phyloP scores from a whole-genome alignment of 2,329 filamentous ascomycete species.

The Colletotrichum somersetense region DNA sequence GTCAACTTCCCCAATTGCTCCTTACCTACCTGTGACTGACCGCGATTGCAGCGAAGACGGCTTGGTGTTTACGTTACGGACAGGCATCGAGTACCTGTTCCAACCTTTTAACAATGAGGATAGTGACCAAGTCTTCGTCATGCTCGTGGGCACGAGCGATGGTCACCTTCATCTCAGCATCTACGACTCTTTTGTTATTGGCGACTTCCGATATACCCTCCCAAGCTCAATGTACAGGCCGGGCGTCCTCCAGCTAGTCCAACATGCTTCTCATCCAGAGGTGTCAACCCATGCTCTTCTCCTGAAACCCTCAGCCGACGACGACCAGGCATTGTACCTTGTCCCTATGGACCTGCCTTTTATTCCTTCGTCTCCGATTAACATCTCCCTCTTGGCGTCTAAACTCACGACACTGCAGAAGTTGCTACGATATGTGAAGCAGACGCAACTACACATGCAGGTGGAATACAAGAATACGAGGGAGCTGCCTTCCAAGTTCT shows the following conservation, averaged over 20 bases:
- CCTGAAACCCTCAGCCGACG: conserved; percentile 60
- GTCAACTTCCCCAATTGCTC: conserved; percentile 46
- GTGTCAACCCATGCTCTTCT: conserved; percentile 83
- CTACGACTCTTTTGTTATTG: conserved; percentile 87
- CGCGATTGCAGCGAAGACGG: conserved; percentile 59
- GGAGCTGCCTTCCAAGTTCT: conserved; percentile 82
- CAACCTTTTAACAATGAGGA: conserved; percentile 72
- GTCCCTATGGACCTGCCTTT: conserved; percentile 87
- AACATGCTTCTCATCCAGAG: conserved; percentile 79
- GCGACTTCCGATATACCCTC: conserved; percentile 68
- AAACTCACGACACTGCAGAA: conserved; percentile 92
- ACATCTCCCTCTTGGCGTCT: conserved; percentile 85
- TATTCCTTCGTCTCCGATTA: conserved; percentile 80
- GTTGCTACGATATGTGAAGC: conserved; percentile 84
- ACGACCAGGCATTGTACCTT: conserved; percentile 65
- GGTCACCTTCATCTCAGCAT: conserved; percentile 83
- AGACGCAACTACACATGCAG: conserved; percentile 82
- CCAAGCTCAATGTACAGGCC: conserved; percentile 46
- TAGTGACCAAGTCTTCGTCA: conserved; percentile 81
- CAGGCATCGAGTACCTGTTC: conserved; percentile 78
- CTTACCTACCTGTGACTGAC: conserved; percentile 37
- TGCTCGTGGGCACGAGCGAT: conserved; percentile 79
- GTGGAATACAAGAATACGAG: conserved; percentile 87
- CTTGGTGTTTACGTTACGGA: conserved; percentile 76
- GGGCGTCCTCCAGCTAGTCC: conserved; percentile 57